Percentiles rank a stretch among this genome's conserved stretches.
These are phyloP conservation scores for Hypoxylon sp. DNA, from an alignment of 2,329 filamentous ascomycete genomes.

Conservation along the genomic window DNA sequence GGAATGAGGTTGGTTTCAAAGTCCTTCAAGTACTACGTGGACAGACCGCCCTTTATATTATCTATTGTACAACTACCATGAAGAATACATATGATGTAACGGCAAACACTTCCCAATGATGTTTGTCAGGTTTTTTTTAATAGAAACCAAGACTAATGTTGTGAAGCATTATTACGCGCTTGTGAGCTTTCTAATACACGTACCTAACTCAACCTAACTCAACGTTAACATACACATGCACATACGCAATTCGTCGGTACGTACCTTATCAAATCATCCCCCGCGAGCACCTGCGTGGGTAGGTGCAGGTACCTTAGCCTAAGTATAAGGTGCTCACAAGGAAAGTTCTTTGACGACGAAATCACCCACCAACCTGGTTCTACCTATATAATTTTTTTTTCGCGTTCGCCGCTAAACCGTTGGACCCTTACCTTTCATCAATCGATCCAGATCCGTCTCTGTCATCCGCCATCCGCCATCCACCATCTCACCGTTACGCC, in stretches of 20 bases:
- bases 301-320: conserved; percentile 29
- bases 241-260: conserved; percentile 13
- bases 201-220: too few relatives aligned
- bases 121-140: conserved; percentile 15
- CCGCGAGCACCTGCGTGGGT: neutral
- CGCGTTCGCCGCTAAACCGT: neutral
- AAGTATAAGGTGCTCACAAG: conserved; percentile 23
- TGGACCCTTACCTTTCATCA: neutral
- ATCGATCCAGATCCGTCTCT: neutral
- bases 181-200: conserved; percentile 7
- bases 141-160: conserved; percentile 4
- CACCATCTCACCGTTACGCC: neutral
- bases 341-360: conserved; percentile 12
- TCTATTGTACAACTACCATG: conserved; percentile 9
- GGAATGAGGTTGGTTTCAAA: conserved; percentile 20
- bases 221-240: neutral
- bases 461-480: neutral
- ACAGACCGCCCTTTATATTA: conserved; percentile 26
- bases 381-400: neutral
- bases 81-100: neutral
- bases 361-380: conserved; percentile 16
- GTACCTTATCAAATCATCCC: conserved; percentile 17
- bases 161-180: conserved; percentile 16
- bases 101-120: conserved; percentile 25
- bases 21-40: conserved; percentile 16